phyloP scores from a whole-genome alignment of 805 yeast genomes.

The Yamadazyma laniorum region DNA sequence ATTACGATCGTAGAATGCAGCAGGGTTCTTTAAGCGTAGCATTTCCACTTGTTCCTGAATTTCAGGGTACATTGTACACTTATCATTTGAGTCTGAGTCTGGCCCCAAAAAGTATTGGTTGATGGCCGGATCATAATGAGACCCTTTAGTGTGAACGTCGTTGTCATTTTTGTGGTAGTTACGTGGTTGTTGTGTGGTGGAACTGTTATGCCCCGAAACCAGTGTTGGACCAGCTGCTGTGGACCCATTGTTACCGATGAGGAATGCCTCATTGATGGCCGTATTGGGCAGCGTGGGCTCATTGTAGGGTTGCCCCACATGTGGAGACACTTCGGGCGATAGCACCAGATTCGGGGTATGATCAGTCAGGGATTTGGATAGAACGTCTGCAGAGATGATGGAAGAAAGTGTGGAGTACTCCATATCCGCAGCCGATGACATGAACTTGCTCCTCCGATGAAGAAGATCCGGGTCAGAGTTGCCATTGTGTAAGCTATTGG shows the following conservation, averaged over 20 bases:
- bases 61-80: conserved; percentile 55
- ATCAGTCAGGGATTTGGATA: conserved; percentile 10
- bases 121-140: conserved; percentile 47
- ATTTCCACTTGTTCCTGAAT: conserved; percentile 46
- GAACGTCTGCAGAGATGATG: conserved; percentile 51
- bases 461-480: neutral
- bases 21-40: conserved; percentile 40
- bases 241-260: conserved; percentile 1
- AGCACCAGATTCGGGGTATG: conserved; percentile 34
- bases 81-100: conserved; percentile 39
- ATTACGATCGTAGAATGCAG: conserved; percentile 35
- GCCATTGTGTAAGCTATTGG: neutral
- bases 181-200: neutral
- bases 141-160: neutral
- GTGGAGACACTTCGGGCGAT: conserved; percentile 40
- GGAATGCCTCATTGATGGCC: conserved; percentile 17
- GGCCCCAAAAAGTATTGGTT: conserved; percentile 71
- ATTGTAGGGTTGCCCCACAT: conserved; percentile 8
- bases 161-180: too few relatives aligned
- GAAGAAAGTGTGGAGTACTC: conserved; percentile 70
- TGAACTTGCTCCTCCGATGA: conserved; percentile 35
- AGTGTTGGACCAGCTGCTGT: too few relatives aligned
- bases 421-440: conserved; percentile 69
- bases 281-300: conserved; percentile 14
- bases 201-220: too few relatives aligned